phyloP scores from a whole-genome alignment of 352 stramenopile species.

The Pythium folliculosum region DNA sequence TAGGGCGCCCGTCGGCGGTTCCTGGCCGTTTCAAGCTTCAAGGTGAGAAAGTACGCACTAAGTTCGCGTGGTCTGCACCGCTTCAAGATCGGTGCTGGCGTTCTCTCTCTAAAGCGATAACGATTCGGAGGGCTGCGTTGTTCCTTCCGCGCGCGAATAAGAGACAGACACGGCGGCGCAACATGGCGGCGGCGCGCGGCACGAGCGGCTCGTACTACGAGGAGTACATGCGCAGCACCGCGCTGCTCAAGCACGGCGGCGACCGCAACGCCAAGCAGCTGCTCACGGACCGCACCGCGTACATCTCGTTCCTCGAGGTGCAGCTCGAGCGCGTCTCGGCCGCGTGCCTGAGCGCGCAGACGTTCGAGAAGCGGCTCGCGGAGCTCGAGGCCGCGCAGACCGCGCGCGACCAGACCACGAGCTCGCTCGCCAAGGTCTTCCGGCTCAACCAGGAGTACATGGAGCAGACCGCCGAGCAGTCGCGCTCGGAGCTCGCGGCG shows the following conservation, averaged over 20 bases:
- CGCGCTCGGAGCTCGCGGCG: slow-evolving; percentile 34
- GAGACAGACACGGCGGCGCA: too few species aligned
- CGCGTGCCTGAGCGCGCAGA: slow-evolving; percentile 71
- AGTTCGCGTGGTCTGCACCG: background rate
- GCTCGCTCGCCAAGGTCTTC: slow-evolving; percentile 70
- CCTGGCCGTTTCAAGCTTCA: slow-evolving; percentile 5
- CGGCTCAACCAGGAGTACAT: slow-evolving; percentile 73
- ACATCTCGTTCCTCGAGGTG: slow-evolving; percentile 88
- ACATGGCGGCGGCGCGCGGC: slow-evolving; percentile 19
- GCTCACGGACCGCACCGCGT: slow-evolving; percentile 81
- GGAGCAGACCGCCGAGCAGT: slow-evolving; percentile 54
- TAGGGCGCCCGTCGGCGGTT: too few species aligned
- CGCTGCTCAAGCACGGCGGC: slow-evolving; percentile 63
- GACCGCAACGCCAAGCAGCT: slow-evolving; percentile 67
- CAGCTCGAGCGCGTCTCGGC: slow-evolving; percentile 87
- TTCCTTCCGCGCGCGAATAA: too few species aligned
- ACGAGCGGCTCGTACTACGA: slow-evolving; percentile 75
- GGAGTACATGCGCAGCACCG: slow-evolving; percentile 80
- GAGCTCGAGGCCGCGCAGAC: slow-evolving; percentile 52
- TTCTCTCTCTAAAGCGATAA: too few species aligned
- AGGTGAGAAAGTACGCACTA: slow-evolving; percentile 8
- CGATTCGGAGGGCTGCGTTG: too few species aligned
- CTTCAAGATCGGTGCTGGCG: too few species aligned
- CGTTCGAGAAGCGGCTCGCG: slow-evolving; percentile 59
- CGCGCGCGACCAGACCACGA: slow-evolving; percentile 54